These are phyloP conservation scores for Trichoderma sp. DNA, from an alignment of 2,329 filamentous ascomycete genomes.

Conservation along the genomic window DNA sequence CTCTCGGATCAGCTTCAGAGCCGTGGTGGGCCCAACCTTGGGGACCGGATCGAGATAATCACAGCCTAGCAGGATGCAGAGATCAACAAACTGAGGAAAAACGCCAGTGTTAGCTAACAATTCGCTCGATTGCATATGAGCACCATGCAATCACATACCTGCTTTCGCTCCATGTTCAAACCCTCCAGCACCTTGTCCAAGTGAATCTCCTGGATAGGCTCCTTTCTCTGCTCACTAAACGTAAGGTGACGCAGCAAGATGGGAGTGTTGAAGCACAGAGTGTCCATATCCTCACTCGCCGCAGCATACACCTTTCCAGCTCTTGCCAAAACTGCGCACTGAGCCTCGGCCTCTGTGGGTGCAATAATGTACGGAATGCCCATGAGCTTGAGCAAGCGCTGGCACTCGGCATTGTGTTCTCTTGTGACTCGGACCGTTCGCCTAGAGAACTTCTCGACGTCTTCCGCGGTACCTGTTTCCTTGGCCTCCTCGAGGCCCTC, in stretches of 20 bases:
- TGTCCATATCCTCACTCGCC: slow-evolving; percentile 98
- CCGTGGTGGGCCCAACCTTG: slow-evolving; percentile 88
- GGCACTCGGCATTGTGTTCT: slow-evolving; percentile 95
- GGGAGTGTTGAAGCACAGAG: slow-evolving; percentile 89
- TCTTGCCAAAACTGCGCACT: slow-evolving; percentile 85
- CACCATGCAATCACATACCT: slow-evolving; percentile 54
- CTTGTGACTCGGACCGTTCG: slow-evolving; percentile 92
- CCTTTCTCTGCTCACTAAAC: slow-evolving; percentile 95
- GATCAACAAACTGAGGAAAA: slow-evolving; percentile 73
- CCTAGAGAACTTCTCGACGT: slow-evolving; percentile 96
- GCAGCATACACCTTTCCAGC: slow-evolving; percentile 96
- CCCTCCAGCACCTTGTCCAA: slow-evolving; percentile 85
- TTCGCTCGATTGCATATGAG: neutral
- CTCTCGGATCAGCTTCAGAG: slow-evolving; percentile 91
- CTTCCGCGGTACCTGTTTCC: slow-evolving; percentile 92
- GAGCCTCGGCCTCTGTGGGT: slow-evolving; percentile 94
- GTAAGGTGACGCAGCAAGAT: slow-evolving; percentile 91
- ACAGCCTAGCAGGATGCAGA: slow-evolving; percentile 95
- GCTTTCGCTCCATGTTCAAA: slow-evolving; percentile 80
- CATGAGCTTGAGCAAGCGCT: slow-evolving; percentile 89
- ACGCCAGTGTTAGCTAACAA: neutral
- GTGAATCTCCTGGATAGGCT: slow-evolving; percentile 94
- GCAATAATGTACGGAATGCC: slow-evolving; percentile 93
- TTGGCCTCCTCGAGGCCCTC: slow-evolving; percentile 93
- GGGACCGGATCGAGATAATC: slow-evolving; percentile 97